Percentiles rank a stretch among this genome's conserved stretches.
phyloP scores from a whole-genome alignment of 176 grass and related monocot genomes.

The Pontederia paniculata region DNA sequence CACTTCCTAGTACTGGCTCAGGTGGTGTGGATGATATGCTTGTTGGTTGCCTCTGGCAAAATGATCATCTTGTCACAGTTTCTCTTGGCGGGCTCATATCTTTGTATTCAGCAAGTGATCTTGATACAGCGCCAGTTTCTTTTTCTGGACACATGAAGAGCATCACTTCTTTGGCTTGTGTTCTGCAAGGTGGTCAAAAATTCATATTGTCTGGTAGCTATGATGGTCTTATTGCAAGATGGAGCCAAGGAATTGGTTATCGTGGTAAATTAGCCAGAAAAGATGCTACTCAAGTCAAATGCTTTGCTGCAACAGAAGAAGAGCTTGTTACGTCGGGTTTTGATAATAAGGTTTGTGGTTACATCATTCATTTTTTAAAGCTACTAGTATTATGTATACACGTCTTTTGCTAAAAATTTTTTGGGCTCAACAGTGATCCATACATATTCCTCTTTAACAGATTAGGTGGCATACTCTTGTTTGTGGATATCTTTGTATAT shows the following conservation, averaged over 20 bases:
- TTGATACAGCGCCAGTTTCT: slow-evolving; percentile 51
- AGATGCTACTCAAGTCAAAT: slow-evolving; percentile 84
- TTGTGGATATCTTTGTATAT: too few relatives aligned
- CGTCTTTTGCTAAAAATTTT: too few relatives aligned
- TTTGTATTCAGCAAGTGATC: slow-evolving; percentile 55
- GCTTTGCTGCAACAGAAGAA: slow-evolving; percentile 63
- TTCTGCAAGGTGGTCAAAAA: slow-evolving; percentile 50
- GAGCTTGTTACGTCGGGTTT: slow-evolving; percentile 80
- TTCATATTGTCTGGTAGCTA: slow-evolving; percentile 77
- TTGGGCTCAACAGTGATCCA: too few relatives aligned
- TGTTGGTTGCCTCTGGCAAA: slow-evolving; percentile 92
- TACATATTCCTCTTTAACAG: too few relatives aligned
- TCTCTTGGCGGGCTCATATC: slow-evolving; percentile 91
- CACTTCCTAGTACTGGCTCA: slow-evolving; percentile 49
- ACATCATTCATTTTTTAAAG: too few relatives aligned
- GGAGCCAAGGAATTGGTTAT: slow-evolving; percentile 79
- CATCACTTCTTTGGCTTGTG: slow-evolving; percentile 48
- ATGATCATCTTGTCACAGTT: slow-evolving; percentile 74
- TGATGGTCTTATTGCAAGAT: slow-evolving; percentile 81
- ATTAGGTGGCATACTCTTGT: too few relatives aligned
- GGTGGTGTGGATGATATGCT: slow-evolving; percentile 98
- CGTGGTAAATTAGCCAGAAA: slow-evolving; percentile 71
- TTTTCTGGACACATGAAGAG: slow-evolving; percentile 94
- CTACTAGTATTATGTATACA: too few relatives aligned
- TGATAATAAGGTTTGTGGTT: slow-evolving; percentile 70